phyloP scores from a whole-genome alignment of 83 land plant genomes.

The Picea abies region DNA sequence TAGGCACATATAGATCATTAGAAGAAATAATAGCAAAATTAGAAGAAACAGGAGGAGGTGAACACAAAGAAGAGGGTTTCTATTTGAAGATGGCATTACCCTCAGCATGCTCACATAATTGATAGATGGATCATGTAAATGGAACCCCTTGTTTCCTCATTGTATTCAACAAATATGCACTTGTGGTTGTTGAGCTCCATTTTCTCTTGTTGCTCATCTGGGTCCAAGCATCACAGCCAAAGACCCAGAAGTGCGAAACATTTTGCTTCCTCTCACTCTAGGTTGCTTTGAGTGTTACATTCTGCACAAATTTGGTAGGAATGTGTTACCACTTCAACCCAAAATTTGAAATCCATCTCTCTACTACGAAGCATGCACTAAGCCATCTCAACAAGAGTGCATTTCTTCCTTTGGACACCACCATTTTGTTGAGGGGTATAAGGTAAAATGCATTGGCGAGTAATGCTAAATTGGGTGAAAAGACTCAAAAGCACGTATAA shows the following conservation, averaged over 20 bases:
- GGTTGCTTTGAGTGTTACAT: background rate
- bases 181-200: background rate
- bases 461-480: too few relatives aligned
- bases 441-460: too few relatives aligned
- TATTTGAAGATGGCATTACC: too few relatives aligned
- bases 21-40: too few relatives aligned
- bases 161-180: background rate
- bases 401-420: background rate
- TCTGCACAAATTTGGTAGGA: background rate
- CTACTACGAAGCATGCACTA: background rate
- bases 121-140: too few relatives aligned
- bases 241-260: background rate
- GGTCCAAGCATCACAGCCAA: background rate
- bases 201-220: background rate
- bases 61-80: too few relatives aligned
- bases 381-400: background rate
- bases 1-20: too few relatives aligned
- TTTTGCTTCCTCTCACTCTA: background rate
- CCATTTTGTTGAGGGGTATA: background rate
- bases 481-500: too few relatives aligned
- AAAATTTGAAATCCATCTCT: background rate
- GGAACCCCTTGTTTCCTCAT: too few relatives aligned
- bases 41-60: too few relatives aligned
- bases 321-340: background rate
- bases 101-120: too few relatives aligned